Evolutionary conservation across 202 grass and related monocot species (phyloP), one percentile per base, ranked within the genome.

Genomic region (Miscanthus sacchariflorus): DNA sequence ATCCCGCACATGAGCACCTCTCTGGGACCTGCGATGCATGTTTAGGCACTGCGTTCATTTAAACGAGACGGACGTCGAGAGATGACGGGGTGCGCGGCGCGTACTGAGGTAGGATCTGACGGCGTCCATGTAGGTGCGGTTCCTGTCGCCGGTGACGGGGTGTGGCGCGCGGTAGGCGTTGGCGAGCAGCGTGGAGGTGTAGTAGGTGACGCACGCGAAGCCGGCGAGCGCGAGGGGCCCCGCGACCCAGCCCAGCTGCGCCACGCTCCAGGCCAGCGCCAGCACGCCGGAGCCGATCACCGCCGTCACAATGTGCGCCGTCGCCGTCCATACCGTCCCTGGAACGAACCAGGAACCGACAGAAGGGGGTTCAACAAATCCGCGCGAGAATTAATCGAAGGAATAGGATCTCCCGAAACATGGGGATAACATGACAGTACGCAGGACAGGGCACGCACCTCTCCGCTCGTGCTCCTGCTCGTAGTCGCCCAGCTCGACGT

Each of bases 211-310:
- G 77, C 83, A 70, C 40, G 96, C 90, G 83, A 99, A 99, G 78
- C 83, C 90, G 49, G 79, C 71, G 30, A 96, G 83, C 17, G 92
- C 94, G 46, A 95, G 85, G 7, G 94, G 92, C 14, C 96, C 94
- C 19, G 89, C 89, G 2, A 88, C 87, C 96, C 96, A 98, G 0
- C 96, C 96, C 83, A 98, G 85, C 87, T 98, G 94, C 25, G 96
- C 96, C 63, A 98, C 92, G 80, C 94, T 96, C 96, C 96, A 98
- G 19, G 96, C 87, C 72, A 98, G 92, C 35, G 96, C 89, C 76
- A 98, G 90, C 85, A 98, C 96, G 87, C 96, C 96, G 78, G 96
- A 98, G 23, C 96, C 96, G 84, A 98, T 93, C 82, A 98, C 93
- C 18, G 93, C 96, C 24, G 96, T 93, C 25, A 98, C 92, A 84